Evolutionary conservation across 441 rosid genomes (phyloP), one percentile per base, ranked within the genome.

Genomic region (Viola pubescens): DNA sequence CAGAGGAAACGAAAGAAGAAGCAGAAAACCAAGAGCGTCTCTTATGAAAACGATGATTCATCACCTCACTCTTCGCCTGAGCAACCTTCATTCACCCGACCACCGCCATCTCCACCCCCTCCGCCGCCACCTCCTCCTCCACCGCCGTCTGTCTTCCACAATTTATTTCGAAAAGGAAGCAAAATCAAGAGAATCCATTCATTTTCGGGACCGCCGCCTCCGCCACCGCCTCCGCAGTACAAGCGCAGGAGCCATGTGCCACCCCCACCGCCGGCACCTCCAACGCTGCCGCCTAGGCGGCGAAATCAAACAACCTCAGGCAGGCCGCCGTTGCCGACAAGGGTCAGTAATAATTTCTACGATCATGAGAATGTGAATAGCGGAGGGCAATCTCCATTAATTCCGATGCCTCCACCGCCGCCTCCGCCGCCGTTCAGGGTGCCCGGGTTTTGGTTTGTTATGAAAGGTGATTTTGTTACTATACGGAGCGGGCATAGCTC

Each of bases 61-160:
- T 26, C 63, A 9, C 44, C 44, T 68, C 77, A 61, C n/a, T 62
- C 69, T 47, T 75, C 77, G 40, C 38, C 46, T 2, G 75, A 77
- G 42, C 43, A 61, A 6, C 68, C 72, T 37, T 68, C 77, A 2
- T 51, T 50, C 19, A 5, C 65, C 0, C 73, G 58, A 37, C 82
- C 87, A 37, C 70, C 80, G 13, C 78, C 82, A 0, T 69, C 94
- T 0, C 79, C 79, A 0, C 77, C 88, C 1, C 82, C 82, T 0
- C 85, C 91, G 3, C 94, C 95, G 0, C 91, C 92, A 0, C 89
- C 76, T 0, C 82, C 70, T 1, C 89, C 88, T 19, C 82, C 86
- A 0, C 87, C 87, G 0, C 79, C 81, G 40, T 83, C 89, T 44
- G 73, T 82, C 5, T 85, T 89, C 67, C 83, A 82, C 57, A 74